Evolutionary conservation across 148 eudicot genomes (phyloP), one percentile per base, ranked within the genome.

Genomic region (Gaultheria prostrata): DNA sequence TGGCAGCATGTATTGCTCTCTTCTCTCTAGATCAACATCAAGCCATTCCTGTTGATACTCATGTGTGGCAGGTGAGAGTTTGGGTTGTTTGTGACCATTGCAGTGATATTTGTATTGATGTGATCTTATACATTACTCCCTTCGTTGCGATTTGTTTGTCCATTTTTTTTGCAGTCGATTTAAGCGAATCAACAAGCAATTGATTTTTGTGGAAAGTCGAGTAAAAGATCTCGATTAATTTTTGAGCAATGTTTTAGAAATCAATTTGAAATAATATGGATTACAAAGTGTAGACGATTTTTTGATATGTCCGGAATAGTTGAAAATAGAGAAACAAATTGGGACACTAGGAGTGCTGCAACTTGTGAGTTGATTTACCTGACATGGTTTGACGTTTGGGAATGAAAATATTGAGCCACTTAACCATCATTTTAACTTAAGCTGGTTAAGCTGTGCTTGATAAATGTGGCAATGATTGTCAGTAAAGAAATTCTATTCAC

Each of bases 1-100:
- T 97, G 83, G 99, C 99, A 82, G 95, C 99, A 2, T 94, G 99
- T 86, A 87, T 97, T 78, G 98, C 98, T 85, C 97, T 97, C 80
- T 97, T 97, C 84, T 92, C 98, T 84, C 88, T 97, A 67, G 99
- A 97, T 86, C 99, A 97, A 46, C 98, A 97, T 87, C 99, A 94
- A 54, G 95, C 99, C n/a, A 89, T 97, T 87, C 99, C 98, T 32
- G 97, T 97, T 80, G 99, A 97, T 89, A 93, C 97, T 8, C 99
- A 97, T 82, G 97, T 97, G 78, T 97, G 99, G 99, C 75, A 88
- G 97, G 98, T 94, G 48, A 87, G 86, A 39, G 73, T 43, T 32
- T 18, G 33, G n/a, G 17, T 70, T 67, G 18, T 10, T 49, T 45
- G 54, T 65, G 57, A 80, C 56, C 43, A 26, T 43, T 33, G 26